Evolutionary conservation across 768 basidiomycete genomes (phyloP), one percentile per base, ranked within the genome.

Genomic region (Dendrothele bispora): DNA sequence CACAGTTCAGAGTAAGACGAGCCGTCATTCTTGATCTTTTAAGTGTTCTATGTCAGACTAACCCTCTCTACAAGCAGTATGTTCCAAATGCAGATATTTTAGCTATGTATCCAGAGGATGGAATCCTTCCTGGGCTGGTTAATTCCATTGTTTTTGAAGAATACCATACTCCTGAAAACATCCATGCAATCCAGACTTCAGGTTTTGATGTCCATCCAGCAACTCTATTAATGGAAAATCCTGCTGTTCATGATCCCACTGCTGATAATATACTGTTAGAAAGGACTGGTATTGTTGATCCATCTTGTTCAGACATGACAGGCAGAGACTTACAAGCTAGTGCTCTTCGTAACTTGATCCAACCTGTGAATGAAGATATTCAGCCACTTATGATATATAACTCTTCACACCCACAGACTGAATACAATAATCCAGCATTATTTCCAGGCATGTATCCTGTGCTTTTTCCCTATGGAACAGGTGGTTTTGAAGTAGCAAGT

Each of bases 401-500:
- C n/a, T n/a, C n/a, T n/a, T n/a, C n/a, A n/a, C n/a, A n/a, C n/a
- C n/a, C n/a, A n/a, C n/a, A n/a, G n/a, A n/a, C n/a, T n/a, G n/a
- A n/a, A n/a, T n/a, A n/a, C n/a, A n/a, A n/a, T n/a, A n/a, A n/a
- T n/a, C n/a, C n/a, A n/a, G n/a, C 26, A 59, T 5, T 40, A 58
- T 37, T 25, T 30, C 24, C 48, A 56, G 30, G 12, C 4, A 4
- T 12, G 42, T 32, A 30, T 46, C 28, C 38, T 28, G 7, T 28
- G 7, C 26, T 28, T 7, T 38, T 6, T 46, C 32, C 45, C 6
- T 14, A 39, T 21, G 48, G 50, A 1, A 52, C 49, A 27, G 51
- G 51, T 18, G 51, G 51, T 1, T 51, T 51, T 48, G 46, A 51
- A 4, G 48, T 44, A 11, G 30, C 49, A 7, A 6, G 4, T 22